Conservation (phyloP, 495 filamentous ascomycete species). For the Annulohypoxylon stygium region DNA sequence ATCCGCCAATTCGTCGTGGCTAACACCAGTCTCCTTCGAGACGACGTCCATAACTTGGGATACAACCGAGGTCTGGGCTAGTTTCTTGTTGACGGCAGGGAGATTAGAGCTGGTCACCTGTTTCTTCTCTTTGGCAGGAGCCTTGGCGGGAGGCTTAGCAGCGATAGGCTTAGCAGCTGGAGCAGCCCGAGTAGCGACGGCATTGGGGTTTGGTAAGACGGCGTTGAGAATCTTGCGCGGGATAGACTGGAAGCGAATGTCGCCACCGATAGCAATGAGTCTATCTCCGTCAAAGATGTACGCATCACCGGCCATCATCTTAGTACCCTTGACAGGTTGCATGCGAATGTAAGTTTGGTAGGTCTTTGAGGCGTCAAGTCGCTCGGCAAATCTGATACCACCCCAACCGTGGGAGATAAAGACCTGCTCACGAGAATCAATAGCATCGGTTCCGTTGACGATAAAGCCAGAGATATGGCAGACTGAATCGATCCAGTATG, state of each 20-base stretch:
- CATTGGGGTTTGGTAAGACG: slow-evolving; percentile 71
- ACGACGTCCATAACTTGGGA: slow-evolving; percentile 71
- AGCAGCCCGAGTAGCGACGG: slow-evolving; percentile 52
- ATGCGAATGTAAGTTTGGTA: slow-evolving; percentile 81
- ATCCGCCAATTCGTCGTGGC: slow-evolving; percentile 69
- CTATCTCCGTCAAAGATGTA: slow-evolving; percentile 75
- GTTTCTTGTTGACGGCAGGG: slow-evolving; percentile 59
- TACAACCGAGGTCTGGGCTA: slow-evolving; percentile 52
- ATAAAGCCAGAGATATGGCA: slow-evolving; percentile 81
- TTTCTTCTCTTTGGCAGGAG: slow-evolving; percentile 57
- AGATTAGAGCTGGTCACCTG: slow-evolving; percentile 60
- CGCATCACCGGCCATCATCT: slow-evolving; percentile 70
- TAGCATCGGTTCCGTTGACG: slow-evolving; percentile 80
- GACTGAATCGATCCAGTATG: slow-evolving; percentile 79
- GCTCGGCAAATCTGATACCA: slow-evolving; percentile 76
- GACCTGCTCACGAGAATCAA: slow-evolving; percentile 76
- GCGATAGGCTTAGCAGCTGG: slow-evolving; percentile 57
- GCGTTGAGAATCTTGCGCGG: slow-evolving; percentile 75
- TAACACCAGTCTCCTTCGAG: slow-evolving; percentile 74
- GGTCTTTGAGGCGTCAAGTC: slow-evolving; percentile 71
- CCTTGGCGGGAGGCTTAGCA: slow-evolving; percentile 58
- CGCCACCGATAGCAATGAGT: slow-evolving; percentile 66
- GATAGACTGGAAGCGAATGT: slow-evolving; percentile 74
- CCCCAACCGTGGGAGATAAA: slow-evolving; percentile 88
- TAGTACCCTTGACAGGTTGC: slow-evolving; percentile 66